Base-by-base conservation (phyloP, 805 yeast species). In the Candida taoyuanica region DNA sequence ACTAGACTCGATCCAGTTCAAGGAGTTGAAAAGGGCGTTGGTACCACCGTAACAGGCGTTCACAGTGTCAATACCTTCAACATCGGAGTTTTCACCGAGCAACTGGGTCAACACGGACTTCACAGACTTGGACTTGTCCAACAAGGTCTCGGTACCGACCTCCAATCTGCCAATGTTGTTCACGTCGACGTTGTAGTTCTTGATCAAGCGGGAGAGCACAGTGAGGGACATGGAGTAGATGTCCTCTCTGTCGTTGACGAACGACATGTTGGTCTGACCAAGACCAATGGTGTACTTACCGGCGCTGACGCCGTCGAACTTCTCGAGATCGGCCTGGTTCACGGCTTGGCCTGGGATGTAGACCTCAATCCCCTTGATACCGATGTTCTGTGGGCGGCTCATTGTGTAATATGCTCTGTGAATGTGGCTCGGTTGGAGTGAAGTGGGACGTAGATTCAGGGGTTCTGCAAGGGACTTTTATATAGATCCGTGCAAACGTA, bases 41-140 rank as follows among this genome's bases (percentile, higher is more conserved):
- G 98, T 91, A 64, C 98, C 98, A 64, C 98, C 98, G 65, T 93
- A 93, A 71, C 98, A 93, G 23, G 98, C 98, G 65, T 93, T 93
- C 56, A 88, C 63, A 49, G 95, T 88, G 67, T 93, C 98, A 46
- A 93, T 71, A 66, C 98, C 98, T 69, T 93, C 98, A 53, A 91
- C 72, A 59, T 93, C 98, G 54, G 73, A 65, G 73, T 93, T 93
- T 37, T 77, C 91, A 42, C 83, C 87, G 52, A 93, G 81, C 50
- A 93, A 77, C 68, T 89, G 97, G 85, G 88, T 91, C 64, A 93
- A 73, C 29, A 93, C 95, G 26, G 96, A 78, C 71, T 93, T 93
- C 59, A 91, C 95, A 30, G 96, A 84, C 72, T 93, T 93, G 53
- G 98, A 88, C 69, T 93, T 93, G 68, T 93, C 98, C 53, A 93